Conservation (phyloP, 2,329 filamentous ascomycete species). For the Exophiala sp. region DNA sequence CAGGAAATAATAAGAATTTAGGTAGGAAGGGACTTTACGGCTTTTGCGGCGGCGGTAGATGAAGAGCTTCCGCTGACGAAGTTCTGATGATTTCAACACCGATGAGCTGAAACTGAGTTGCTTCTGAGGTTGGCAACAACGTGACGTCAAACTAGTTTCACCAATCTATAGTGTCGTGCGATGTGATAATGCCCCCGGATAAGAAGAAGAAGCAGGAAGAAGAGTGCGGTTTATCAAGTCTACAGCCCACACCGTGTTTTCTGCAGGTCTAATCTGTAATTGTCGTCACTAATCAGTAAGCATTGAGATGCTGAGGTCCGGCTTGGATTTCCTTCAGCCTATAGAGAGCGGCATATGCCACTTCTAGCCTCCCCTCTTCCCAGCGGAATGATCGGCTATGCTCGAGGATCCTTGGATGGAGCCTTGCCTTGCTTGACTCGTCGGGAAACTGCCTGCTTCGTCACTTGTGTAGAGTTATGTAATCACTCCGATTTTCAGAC, state of each 20-base stretch:
- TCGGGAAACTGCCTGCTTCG: constrained; percentile 14
- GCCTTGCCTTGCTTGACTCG: neutral
- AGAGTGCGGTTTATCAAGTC: neutral
- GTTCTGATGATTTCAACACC: neutral
- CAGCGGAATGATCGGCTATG: constrained; percentile 21
- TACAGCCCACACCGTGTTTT: neutral
- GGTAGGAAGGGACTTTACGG: neutral
- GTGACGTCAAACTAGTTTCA: constrained; percentile 8
- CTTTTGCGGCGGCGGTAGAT: no score
- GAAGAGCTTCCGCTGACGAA: neutral
- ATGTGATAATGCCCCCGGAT: neutral
- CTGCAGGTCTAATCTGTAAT: neutral
- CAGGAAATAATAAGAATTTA: neutral
- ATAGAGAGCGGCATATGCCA: neutral
- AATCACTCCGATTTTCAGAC: constrained; percentile 14
- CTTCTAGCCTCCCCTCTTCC: neutral
- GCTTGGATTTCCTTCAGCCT: neutral
- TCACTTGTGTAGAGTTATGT: constrained; percentile 19
- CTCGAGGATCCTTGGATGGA: neutral
- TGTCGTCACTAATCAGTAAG: constrained; percentile 8
- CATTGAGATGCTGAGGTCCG: neutral
- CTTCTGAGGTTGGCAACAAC: neutral
- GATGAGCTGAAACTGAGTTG: neutral
- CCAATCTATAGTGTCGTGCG: neutral
- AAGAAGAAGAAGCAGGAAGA: neutral